These are phyloP conservation scores for Purpureocillium lavendulum DNA, from an alignment of 2,329 filamentous ascomycete genomes.

Conservation along the genomic window DNA sequence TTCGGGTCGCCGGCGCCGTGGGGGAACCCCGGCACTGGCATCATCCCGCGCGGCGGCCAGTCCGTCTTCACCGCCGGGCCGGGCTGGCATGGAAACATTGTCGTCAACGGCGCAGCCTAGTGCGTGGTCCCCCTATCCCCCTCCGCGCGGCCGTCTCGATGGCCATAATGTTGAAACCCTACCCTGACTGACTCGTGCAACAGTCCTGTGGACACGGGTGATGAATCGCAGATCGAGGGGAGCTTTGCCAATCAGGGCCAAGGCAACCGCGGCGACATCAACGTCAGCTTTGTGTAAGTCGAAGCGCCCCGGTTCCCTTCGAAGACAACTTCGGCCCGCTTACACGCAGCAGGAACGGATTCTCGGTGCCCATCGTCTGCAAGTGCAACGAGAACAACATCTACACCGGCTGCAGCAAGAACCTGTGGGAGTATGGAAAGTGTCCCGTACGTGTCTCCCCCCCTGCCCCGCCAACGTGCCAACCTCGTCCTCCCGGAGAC, in stretches of 20 bases:
- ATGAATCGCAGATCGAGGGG: slow-evolving; percentile 4
- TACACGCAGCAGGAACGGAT: slow-evolving; percentile 3
- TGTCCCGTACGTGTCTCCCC: slow-evolving; percentile 4
- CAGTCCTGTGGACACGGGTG: slow-evolving; percentile 4
- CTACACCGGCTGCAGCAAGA: slow-evolving; percentile 6
- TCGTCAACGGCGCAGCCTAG: no score
- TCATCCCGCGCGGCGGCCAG: no score
- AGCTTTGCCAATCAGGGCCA: slow-evolving; percentile 6
- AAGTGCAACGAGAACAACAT: slow-evolving; percentile 7
- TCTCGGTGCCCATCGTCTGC: slow-evolving; percentile 5
- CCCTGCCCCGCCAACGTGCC: neutral
- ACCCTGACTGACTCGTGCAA: no score
- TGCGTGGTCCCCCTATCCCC: no score
- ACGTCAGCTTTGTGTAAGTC: slow-evolving; percentile 9
- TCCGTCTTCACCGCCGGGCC: no score
- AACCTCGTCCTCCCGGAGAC: no score
- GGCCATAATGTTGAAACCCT: no score
- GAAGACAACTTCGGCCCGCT: neutral
- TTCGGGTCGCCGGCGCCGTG: no score
- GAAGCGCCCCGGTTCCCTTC: neutral
- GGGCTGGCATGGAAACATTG: no score
- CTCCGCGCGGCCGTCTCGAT: no score
- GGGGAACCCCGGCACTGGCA: no score
- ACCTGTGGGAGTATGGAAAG: slow-evolving; percentile 1
- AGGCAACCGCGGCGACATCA: slow-evolving; percentile 4